Percentiles rank a stretch among this genome's conserved stretches.
phyloP scores from a whole-genome alignment of 345 rosid genomes.

The Citrus maxima region DNA sequence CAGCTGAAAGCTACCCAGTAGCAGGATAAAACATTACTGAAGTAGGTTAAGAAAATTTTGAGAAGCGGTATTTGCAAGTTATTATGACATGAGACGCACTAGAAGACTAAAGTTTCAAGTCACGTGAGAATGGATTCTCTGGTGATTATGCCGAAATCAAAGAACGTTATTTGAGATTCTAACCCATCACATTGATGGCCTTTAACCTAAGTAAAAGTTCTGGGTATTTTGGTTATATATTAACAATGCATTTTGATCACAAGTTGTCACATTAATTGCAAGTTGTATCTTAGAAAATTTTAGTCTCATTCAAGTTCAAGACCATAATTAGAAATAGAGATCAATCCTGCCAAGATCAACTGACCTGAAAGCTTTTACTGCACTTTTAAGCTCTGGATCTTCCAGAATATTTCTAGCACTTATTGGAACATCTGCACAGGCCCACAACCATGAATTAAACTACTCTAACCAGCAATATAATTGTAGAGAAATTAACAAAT shows the following conservation, averaged over 20 bases:
- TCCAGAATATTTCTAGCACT: conserved; percentile 90
- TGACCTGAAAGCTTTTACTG: conserved; percentile 87
- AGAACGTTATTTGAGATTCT: neutral
- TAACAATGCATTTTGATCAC: neutral
- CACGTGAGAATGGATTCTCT: neutral
- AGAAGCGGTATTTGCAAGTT: neutral
- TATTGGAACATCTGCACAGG: conserved; percentile 63
- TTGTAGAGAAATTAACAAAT: neutral
- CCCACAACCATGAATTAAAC: conserved; percentile 13
- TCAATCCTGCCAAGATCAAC: neutral
- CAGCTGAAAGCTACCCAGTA: neutral
- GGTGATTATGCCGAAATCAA: no score
- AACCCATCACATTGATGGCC: neutral
- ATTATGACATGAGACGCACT: neutral
- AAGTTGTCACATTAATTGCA: neutral
- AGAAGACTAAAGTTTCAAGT: neutral
- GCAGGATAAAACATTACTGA: neutral
- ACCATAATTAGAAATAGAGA: neutral
- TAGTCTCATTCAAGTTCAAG: neutral
- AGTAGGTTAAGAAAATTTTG: neutral
- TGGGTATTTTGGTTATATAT: neutral
- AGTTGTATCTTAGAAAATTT: neutral
- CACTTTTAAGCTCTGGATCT: conserved; percentile 75
- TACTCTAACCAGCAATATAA: neutral
- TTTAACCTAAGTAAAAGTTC: neutral